Percentiles rank a stretch among this genome's conserved stretches.
Conservation (phyloP, 805 yeast genomes). For the Hanseniaspora valbyensis region DNA sequence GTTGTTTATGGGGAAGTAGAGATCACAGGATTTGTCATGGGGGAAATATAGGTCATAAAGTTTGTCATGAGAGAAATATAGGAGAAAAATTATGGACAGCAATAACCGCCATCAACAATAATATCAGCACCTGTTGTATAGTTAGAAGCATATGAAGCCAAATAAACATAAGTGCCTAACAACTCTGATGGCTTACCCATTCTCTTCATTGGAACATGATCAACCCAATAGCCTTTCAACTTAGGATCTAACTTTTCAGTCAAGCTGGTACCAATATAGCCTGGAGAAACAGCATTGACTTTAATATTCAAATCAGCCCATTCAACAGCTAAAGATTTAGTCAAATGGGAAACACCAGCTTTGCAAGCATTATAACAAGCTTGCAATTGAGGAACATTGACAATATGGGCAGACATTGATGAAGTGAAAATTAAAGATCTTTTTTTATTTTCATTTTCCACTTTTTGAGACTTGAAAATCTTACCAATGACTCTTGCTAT, state of each 20-base stretch:
- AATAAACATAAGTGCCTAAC: slow-evolving; percentile 66
- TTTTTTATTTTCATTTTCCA: slow-evolving; percentile 12
- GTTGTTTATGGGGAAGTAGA: too few relatives aligned
- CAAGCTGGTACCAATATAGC: slow-evolving; percentile 70
- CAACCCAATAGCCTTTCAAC: slow-evolving; percentile 40
- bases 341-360: slow-evolving; percentile 70
- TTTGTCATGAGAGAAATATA: too few relatives aligned
- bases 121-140: slow-evolving; percentile 73
- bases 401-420: slow-evolving; percentile 82
- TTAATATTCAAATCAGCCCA: slow-evolving; percentile 77
- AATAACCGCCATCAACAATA: slow-evolving; percentile 69
- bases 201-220: slow-evolving; percentile 57
- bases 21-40: too few relatives aligned
- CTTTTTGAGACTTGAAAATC: slow-evolving; percentile 51
- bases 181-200: slow-evolving; percentile 64
- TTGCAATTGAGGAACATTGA: slow-evolving; percentile 77
- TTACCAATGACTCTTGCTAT: slow-evolving; percentile 66
- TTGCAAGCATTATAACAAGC: slow-evolving; percentile 79
- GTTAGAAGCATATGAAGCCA: slow-evolving; percentile 71
- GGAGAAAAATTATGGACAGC: slow-evolving; percentile 3
- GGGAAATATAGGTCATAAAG: too few relatives aligned
- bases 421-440: slow-evolving; percentile 81
- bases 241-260: slow-evolving; percentile 39
- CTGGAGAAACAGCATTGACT: slow-evolving; percentile 73
- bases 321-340: slow-evolving; percentile 71